Base-by-base conservation (phyloP, 148 eudicot species). In the Mesembryanthemum crystallinum region DNA sequence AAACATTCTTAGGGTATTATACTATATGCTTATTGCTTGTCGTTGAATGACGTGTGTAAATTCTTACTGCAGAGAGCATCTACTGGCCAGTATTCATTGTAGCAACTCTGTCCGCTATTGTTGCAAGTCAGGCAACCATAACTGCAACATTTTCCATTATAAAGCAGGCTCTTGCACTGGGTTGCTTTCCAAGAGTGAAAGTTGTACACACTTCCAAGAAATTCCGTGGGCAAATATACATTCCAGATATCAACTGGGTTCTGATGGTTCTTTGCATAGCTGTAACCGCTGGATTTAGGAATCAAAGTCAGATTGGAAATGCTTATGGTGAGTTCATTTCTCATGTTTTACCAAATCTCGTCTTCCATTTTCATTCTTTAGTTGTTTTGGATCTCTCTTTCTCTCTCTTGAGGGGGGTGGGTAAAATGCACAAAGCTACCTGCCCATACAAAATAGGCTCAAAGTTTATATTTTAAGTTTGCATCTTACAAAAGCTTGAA, bases 61-160 rank as follows among this genome's bases (percentile, higher is more conserved):
- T 78, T 29, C 79, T 69, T 61, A 23, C 21, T 86, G 91, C 94
- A 95, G 98, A 92, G 3, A 79, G 79, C 24, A 86, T 95, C 58
- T 95, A 95, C 82, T 95, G 98, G 98, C 98, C 98, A 1, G 89
- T 88, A 54, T 95, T 95, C 76, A 42, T 95, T 45, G 45, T 95
- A 78, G 98, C 98, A n/a, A 95, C 98, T 76, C 62, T 95, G 72
- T 92, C 98, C 64, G 98, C 98, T 39, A 86, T 92, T 73, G 94
- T 95, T 64, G 98, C 98, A 58, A 95, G 98, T 82, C 98, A 95
- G 77, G 98, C 98, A 57, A 92, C 98, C 30, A 95, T 95, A 84
- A 88, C 98, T 43, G 98, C 98, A 32, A 90, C 96, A 29, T 95
- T 95, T 79, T 95, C 98, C 69, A 92, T 95, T 68, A 92, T 92